Percentiles rank a stretch among this genome's conserved stretches.
Evolutionary conservation across 2,329 filamentous ascomycete genomes (phyloP).

Genomic region (Scorias spongiosa): DNA sequence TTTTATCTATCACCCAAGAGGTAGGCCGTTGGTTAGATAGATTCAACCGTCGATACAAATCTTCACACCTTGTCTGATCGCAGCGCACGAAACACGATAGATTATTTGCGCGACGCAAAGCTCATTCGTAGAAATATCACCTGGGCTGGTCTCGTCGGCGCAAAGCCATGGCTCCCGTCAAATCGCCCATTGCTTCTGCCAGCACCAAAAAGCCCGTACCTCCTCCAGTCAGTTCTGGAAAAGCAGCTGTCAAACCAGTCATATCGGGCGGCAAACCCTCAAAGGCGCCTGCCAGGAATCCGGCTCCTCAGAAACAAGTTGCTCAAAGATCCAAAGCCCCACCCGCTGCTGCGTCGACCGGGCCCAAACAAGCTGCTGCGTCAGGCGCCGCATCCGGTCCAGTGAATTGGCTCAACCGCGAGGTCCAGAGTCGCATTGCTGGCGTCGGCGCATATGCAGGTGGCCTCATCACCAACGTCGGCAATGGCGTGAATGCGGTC

Average conservation of each 20-base stretch:
- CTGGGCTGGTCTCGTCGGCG: no score
- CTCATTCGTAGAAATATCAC: no score
- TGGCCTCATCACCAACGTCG: conserved; percentile 27
- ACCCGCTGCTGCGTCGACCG: neutral
- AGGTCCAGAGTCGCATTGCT: conserved; percentile 27
- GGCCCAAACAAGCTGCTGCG: conserved; percentile 2
- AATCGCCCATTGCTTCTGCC: neutral
- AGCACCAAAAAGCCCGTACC: neutral
- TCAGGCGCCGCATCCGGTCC: conserved; percentile 4
- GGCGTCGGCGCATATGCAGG: conserved; percentile 30
- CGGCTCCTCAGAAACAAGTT: neutral
- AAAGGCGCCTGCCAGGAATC: neutral
- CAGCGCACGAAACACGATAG: no score
- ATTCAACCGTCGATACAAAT: no score
- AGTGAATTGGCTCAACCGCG: conserved; percentile 31
- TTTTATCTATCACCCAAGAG: no score
- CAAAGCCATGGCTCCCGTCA: neutral
- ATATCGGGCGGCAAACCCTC: neutral
- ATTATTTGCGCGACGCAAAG: no score
- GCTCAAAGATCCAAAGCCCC: neutral
- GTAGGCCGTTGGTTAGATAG: no score
- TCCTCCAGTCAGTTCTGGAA: neutral
- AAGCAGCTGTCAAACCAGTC: neutral
- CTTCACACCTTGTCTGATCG: no score
- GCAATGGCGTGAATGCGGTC: conserved; percentile 31